These are phyloP conservation scores for Heliamphora exappendiculata DNA, from an alignment of 148 eudicot genomes.

Conservation along the genomic window DNA sequence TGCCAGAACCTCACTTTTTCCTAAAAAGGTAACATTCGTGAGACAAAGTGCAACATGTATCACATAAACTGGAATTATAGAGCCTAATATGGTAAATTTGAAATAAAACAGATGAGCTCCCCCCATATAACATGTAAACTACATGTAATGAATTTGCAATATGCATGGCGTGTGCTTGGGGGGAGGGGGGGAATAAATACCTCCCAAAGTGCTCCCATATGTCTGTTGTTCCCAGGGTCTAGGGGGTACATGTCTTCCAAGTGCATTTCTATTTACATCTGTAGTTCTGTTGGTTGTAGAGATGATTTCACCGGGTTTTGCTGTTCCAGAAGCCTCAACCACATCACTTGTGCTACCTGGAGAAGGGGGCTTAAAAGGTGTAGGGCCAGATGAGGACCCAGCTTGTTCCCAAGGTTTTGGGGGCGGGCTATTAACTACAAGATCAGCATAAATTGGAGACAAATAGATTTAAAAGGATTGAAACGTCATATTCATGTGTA, in stretches of 20 bases:
- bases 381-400: slow-evolving; percentile 81
- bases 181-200: slow-evolving; percentile 29
- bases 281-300: slow-evolving; percentile 44
- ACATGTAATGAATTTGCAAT: not conserved
- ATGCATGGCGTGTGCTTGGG: not conserved
- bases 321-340: slow-evolving; percentile 98
- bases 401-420: slow-evolving; percentile 98
- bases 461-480: not conserved
- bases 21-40: not conserved
- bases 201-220: slow-evolving; percentile 53
- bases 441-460: not conserved
- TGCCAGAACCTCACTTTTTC: not conserved
- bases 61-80: not conserved
- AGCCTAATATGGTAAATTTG: not conserved
- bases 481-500: not conserved
- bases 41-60: not conserved
- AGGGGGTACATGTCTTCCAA: slow-evolving; percentile 77
- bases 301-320: slow-evolving; percentile 89
- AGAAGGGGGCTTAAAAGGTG: slow-evolving; percentile 87
- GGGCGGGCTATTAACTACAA: slow-evolving; percentile 57
- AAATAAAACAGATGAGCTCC: not conserved
- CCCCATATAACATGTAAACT: not conserved
- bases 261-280: slow-evolving; percentile 44
- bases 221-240: slow-evolving; percentile 91
- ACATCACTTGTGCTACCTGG: slow-evolving; percentile 82